Evolutionary conservation across 2,329 filamentous ascomycete genomes (phyloP).

Genomic region (Bipolaris victoriae): DNA sequence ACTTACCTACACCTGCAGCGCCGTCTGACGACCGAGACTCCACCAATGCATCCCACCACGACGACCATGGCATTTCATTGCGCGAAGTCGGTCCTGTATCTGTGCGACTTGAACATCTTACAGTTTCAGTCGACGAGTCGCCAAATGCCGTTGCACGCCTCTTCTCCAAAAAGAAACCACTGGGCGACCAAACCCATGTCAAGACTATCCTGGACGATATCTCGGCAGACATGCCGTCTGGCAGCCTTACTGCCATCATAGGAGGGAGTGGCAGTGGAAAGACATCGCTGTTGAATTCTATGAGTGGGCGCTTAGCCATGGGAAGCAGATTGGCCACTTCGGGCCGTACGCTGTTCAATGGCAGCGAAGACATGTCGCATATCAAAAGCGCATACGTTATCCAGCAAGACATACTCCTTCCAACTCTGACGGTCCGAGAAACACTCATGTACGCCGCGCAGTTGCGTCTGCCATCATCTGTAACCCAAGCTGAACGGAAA

Average conservation of each 20-base stretch:
- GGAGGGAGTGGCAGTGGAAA: slow-evolving; percentile 77
- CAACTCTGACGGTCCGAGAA: slow-evolving; percentile 76
- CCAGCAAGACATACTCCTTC: slow-evolving; percentile 76
- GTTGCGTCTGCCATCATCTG: slow-evolving; percentile 69
- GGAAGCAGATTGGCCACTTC: slow-evolving; percentile 59
- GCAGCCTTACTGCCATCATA: slow-evolving; percentile 76
- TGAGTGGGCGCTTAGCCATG: slow-evolving; percentile 70
- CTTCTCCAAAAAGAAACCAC: slow-evolving; percentile 37
- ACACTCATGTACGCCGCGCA: slow-evolving; percentile 76
- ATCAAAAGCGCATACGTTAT: slow-evolving; percentile 73
- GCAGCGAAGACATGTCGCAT: slow-evolving; percentile 53
- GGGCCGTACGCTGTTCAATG: slow-evolving; percentile 69
- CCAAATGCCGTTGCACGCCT: slow-evolving; percentile 46
- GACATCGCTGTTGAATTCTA: slow-evolving; percentile 64
- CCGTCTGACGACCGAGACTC: slow-evolving; percentile 22
- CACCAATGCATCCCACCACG: slow-evolving; percentile 30
- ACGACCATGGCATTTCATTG: slow-evolving; percentile 45
- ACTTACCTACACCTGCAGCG: slow-evolving; percentile 8
- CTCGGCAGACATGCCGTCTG: slow-evolving; percentile 67
- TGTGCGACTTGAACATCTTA: slow-evolving; percentile 61
- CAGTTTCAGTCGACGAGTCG: slow-evolving; percentile 64
- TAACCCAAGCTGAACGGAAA: slow-evolving; percentile 63
- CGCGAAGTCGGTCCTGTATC: slow-evolving; percentile 62
- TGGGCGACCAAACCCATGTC: slow-evolving; percentile 32
- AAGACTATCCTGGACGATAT: slow-evolving; percentile 67